phyloP scores from a whole-genome alignment of 768 basidiomycete genomes.

The Collybiopsis luxurians region DNA sequence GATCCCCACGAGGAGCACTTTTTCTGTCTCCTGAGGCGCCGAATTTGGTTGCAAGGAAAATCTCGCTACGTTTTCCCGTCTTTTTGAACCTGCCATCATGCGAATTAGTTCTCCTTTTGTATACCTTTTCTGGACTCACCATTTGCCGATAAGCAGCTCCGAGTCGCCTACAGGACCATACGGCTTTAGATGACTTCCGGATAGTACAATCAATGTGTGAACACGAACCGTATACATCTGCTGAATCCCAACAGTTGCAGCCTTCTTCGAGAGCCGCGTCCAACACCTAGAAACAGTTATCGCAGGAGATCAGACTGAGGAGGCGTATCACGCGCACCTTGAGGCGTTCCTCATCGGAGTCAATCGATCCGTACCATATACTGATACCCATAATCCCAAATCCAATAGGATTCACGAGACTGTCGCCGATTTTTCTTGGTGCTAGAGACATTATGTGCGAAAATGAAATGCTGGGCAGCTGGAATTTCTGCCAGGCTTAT shows the following conservation, averaged over 20 bases:
- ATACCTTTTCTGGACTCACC: conserved; percentile 19
- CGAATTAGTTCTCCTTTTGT: not conserved
- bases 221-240: conserved; percentile 49
- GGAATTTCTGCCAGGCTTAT: no score
- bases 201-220: no score
- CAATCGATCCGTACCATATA: conserved; percentile 14
- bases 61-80: conserved; percentile 47
- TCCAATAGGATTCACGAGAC: conserved; percentile 22
- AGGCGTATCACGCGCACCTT: not conserved
- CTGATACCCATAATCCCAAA: conserved; percentile 30
- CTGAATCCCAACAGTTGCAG: conserved; percentile 39
- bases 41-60: conserved; percentile 63
- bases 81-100: conserved; percentile 44
- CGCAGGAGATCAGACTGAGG: no score
- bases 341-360: conserved; percentile 17
- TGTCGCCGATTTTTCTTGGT: conserved; percentile 16
- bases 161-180: conserved; percentile 25
- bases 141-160: conserved; percentile 44
- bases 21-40: conserved; percentile 10
- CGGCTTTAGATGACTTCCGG: not conserved
- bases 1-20: conserved; percentile 1
- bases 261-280: conserved; percentile 30
- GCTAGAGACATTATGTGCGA: not conserved
- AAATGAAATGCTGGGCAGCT: no score
- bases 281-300: conserved; percentile 24